Evolutionary conservation across 2,329 filamentous ascomycete species (phyloP), one percentile per base, ranked within the genome.

Genomic region (Ceratocystis albifundus): DNA sequence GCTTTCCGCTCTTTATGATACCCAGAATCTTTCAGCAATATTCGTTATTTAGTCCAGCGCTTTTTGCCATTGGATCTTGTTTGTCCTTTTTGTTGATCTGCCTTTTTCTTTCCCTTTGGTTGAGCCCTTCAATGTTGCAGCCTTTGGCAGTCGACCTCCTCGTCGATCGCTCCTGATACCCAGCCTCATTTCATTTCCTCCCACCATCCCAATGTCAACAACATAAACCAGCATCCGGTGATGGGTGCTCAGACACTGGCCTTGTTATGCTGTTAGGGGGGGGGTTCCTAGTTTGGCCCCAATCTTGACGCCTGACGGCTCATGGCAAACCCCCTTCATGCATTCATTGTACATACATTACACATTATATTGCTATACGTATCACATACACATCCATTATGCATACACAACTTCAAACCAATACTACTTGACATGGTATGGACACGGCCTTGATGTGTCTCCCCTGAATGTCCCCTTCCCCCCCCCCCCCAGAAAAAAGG

Each of bases 31-130:
- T 41, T 28, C 55, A n/a, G 25, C 55, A 7, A 36, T 59, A 41
- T 15, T 59, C 25, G 17, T 59, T 12, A 4, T 59, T 25, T 59
- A 10, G 17, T 22, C 55, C 55, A 59, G 28, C n/a, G 30, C 55
- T 59, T 59, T 59, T 36, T 59, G 55, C 55, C 55, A 59, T 30
- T 36, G 25, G 28, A 8, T 59, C 55, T 22, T 59, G 55, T 36
- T 59, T 25, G 22, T 41, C 22, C 22, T 59, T 30, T 30, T 32
- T 36, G 25, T 59, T 30, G 10, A 15, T 41, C 17, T 59, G 30
- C 20, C 15, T 25, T 30, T 30, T 57, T 28, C 28, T 36, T 59
- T 36, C 12, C 28, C 15, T 32, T 32, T n/a, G 7, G 17, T 36
- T 20, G 36, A 4, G 36, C 36, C 10, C 36, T 53, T 15, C 48